Evolutionary conservation across 2,329 filamentous ascomycete genomes (phyloP), one percentile per base, ranked within the genome.

Genomic region (Salinomyces thailandicus): DNA sequence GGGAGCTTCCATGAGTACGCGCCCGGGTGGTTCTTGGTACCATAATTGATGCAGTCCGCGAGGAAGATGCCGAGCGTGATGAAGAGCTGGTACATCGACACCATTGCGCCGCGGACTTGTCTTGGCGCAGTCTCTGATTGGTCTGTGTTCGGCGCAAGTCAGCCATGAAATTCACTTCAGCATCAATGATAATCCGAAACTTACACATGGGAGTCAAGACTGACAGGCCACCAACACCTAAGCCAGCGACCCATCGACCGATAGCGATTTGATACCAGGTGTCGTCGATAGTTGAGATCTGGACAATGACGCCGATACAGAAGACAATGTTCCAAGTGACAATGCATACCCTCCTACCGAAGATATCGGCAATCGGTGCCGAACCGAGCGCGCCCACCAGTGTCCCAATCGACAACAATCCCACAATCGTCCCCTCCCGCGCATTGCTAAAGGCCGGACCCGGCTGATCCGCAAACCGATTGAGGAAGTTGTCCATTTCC

Each of bases 61-160:
- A 63, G 52, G 36, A 66, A 76, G 54, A 83, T 81, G 32, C 79
- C 79, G 18, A 81, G 62, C 0, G 78, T 82, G 53, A 82, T 77
- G 54, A 80, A 73, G 3, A 82, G 68, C 62, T 82, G 79, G 57
- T 81, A 82, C 35, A 68, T 72, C 1, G 71, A 69, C 18, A 82
- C 70, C 26, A 81, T 65, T 5, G 75, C 66, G 49, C 76, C 76
- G 48, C 79, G 72, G 34, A 82, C 72, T 40, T 75, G 70, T 42
- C 75, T 68, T 0, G 79, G 79, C 2, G 73, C 72, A 38, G 70
- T 76, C 57, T 83, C 79, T 12, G 69, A 73, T 53, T 81, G 76
- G 48, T 82, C 22, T 26, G 22, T 26, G 9, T 8, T 26, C 8
- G 8, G 8, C 8, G 22, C 22, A 26, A 8, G 22, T n/a, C 22